Evolutionary conservation across 2,329 filamentous ascomycete species (phyloP).

Genomic region (Trichoderma brevicompactum): DNA sequence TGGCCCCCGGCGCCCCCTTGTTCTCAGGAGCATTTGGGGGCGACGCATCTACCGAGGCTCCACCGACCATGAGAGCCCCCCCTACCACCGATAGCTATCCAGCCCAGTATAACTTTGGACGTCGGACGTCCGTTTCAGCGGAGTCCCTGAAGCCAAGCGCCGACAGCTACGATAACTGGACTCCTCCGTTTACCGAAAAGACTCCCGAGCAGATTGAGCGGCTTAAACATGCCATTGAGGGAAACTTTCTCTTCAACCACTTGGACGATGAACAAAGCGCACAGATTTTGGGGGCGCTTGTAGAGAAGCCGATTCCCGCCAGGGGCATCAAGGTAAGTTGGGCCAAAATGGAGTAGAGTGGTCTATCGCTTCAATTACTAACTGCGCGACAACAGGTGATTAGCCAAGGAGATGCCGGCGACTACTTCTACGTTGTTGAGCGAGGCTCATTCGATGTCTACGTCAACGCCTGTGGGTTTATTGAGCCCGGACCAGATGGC

Average conservation of each 20-base stretch:
- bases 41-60: slow-evolving; percentile 53
- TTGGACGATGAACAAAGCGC: slow-evolving; percentile 90
- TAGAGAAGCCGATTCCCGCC: slow-evolving; percentile 93
- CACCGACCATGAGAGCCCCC: slow-evolving; percentile 52
- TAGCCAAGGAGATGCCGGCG: slow-evolving; percentile 90
- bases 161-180: slow-evolving; percentile 85
- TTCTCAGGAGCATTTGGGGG: slow-evolving; percentile 60
- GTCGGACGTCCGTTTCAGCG: slow-evolving; percentile 93
- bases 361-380: slow-evolving; percentile 28
- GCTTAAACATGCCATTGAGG: slow-evolving; percentile 78
- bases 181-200: slow-evolving; percentile 84
- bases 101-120: slow-evolving; percentile 89
- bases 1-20: slow-evolving; percentile 60
- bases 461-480: slow-evolving; percentile 76
- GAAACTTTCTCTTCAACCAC: slow-evolving; percentile 93
- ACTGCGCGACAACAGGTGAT: slow-evolving; percentile 70
- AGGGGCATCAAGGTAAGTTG: slow-evolving; percentile 72
- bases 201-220: slow-evolving; percentile 77
- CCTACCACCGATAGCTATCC: slow-evolving; percentile 74
- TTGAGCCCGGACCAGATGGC: slow-evolving; percentile 80
- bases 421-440: slow-evolving; percentile 98
- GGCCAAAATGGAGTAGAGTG: background rate
- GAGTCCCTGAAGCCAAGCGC: slow-evolving; percentile 92
- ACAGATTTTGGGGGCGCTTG: slow-evolving; percentile 85
- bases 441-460: slow-evolving; percentile 88